These are phyloP conservation scores for Amoebophrya sp. DNA, from an alignment of 169 alveolate genomes.

Conservation along the genomic window DNA sequence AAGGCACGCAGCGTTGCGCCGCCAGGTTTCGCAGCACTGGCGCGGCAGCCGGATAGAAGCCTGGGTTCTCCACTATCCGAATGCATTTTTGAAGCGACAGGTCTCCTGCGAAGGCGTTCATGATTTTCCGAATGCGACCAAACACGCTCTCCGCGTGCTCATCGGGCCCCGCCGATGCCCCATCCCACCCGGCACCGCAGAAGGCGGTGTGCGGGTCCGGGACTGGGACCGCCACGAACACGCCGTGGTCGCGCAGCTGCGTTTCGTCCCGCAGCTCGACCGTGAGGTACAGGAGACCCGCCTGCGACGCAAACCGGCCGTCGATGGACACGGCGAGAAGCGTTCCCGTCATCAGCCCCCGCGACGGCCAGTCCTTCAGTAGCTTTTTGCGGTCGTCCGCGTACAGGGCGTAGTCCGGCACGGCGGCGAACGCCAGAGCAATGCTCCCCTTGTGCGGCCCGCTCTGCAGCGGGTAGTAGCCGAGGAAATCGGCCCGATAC, in stretches of 20 bases:
- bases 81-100: neutral
- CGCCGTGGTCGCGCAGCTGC: neutral
- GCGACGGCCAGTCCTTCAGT: neutral
- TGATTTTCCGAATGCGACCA: neutral
- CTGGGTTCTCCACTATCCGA: neutral
- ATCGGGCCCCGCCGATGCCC: neutral
- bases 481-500: neutral
- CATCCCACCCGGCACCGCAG: neutral
- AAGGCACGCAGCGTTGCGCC: neutral
- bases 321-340: neutral
- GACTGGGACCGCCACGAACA: neutral
- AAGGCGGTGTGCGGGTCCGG: neutral
- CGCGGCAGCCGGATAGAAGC: neutral
- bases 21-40: neutral
- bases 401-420: neutral
- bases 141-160: neutral
- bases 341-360: neutral
- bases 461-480: neutral
- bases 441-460: neutral
- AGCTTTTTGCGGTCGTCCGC: neutral
- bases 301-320: neutral
- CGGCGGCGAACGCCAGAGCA: neutral
- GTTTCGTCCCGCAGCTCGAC: neutral
- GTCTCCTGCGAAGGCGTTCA: neutral
- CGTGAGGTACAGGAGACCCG: neutral